Evolutionary conservation across 176 grass and related monocot species (phyloP), one percentile per base, ranked within the genome.

Genomic region (Carex kokanica): DNA sequence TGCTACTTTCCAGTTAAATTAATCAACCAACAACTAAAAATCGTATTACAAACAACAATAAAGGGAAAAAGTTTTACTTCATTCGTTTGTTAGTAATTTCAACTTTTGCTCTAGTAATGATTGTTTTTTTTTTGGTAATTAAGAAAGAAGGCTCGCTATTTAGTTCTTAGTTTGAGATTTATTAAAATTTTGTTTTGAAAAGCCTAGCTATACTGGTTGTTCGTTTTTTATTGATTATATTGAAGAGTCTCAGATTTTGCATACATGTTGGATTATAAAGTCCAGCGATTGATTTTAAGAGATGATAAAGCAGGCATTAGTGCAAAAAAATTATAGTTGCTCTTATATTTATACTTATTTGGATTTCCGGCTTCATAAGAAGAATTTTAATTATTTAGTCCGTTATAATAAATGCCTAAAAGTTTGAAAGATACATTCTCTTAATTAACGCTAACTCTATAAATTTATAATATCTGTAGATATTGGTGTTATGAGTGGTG

Each of bases 401-500:
- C 65, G 6, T 36, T 34, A 66, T 66, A 66, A 32, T 15, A 67
- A 64, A 64, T 64, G 24, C 65, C 31, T 68, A 14, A 40, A 36
- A 38, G 45, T 47, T 11, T 47, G 45, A 47, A 47, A 47, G 45
- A 47, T 47, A 47, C 9, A 12, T 12, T 49, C 45, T 49, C 45
- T 49, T 49, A 2, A 11, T 16, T 31, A 65, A 5, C 4, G 27
- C 62, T 65, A 16, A 32, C 6, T 32, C 7, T 10, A 59, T 18
- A 31, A 65, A 65, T 6, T 65, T 65, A 65, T 32, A 32, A 59
- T 13, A 31, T 65, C 0, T 65, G 32, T 17, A 97, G 94, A 97
- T 79, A 91, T 93, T 16, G 94, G 91, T 16, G 94, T 97, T 87
- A 97, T 97, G 94, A 97, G 94, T 53, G 94, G 93, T 0, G 94